Base-by-base conservation (phyloP, 2,329 filamentous ascomycete genomes). In the Sporothrix globosa region DNA sequence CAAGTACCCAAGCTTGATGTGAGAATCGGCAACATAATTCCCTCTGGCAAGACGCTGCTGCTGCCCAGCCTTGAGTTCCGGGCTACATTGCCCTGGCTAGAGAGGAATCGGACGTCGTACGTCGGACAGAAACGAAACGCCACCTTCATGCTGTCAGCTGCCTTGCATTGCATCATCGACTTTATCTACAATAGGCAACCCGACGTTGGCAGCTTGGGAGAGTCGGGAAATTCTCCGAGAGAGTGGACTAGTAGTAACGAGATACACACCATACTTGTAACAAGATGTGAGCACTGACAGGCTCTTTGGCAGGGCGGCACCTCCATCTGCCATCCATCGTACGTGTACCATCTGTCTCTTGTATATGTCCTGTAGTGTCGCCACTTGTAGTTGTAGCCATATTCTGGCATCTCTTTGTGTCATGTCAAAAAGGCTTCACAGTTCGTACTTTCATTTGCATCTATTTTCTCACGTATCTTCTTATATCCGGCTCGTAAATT, bases 401-500 rank as follows among this genome's bases (percentile, higher is more conserved):
- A 19, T 60, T 41, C 30, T 52, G n/a, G 34, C 3, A 17, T 44
- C n/a, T 44, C 30, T 13, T 19, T 4, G 34, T 58, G 1, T 19
- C 5, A 14, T 4, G 14, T 19, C 17, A 14, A 1, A 14, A 1
- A 34, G 34, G 34, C 7, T 6, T 34, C 34, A 34, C 34, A 50
- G 48, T n/a, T 50, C 6, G 17, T n/a, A 21, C 17, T 21, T 50
- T 21, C 34, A 17, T 24, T 21, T n/a, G 13, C 19, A 24, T 60
- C 21, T 53, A 4, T 41, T 41, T 60, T 44, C 39, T 39, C 39
- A 17, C 2, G 48, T 44, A 24, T 44, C 13, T 44, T 46, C 58
- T 63, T 63, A 27, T 19, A 41, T 39, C 39, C 58, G n/a, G 39
- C 30, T 21, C 34, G 58, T 46, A 63, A 17, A 46, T 46, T 63